Percentiles rank a stretch among this genome's conserved stretches.
phyloP scores from a whole-genome alignment of 2,329 filamentous ascomycete species.

The Monosporascus sp. region DNA sequence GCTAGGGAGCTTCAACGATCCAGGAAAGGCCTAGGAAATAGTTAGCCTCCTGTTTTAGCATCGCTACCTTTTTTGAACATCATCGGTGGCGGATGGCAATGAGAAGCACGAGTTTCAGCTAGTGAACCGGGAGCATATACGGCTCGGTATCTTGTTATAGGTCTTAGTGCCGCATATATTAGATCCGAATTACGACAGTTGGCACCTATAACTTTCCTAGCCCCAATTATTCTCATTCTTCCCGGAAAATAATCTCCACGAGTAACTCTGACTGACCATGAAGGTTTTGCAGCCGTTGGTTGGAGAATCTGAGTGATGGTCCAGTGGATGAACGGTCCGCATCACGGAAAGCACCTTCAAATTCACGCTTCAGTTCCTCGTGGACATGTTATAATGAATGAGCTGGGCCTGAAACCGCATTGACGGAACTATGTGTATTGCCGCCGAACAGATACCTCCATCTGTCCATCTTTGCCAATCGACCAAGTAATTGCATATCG shows the following conservation, averaged over 20 bases:
- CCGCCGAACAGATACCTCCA: slow-evolving; percentile 7
- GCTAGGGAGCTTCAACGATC: no score
- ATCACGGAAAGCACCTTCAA: not conserved
- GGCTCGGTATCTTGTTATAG: no score
- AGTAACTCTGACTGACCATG: slow-evolving; percentile 3
- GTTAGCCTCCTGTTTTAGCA: no score
- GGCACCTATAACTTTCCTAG: no score
- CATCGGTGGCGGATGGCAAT: no score
- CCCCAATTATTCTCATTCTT: no score
- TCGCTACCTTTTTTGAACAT: no score
- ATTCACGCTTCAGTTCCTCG: not conserved
- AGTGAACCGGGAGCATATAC: no score
- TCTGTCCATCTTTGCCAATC: slow-evolving; percentile 1
- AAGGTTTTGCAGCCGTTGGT: not conserved
- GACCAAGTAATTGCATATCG: not conserved
- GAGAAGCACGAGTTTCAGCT: no score
- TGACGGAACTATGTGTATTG: not conserved
- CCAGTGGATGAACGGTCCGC: not conserved
- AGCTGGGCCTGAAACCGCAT: rapidly evolving
- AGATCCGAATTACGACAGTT: no score
- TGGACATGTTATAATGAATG: not conserved
- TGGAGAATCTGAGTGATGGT: slow-evolving; percentile 1
- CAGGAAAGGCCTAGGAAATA: no score
- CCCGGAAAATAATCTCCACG: slow-evolving; percentile 8
- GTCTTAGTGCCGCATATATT: no score